A percentile compares a stretch with the other conserved stretches of the same genome.
Evolutionary conservation across 352 stramenopile genomes (phyloP).

Genomic region (Phytophthora sp.): DNA sequence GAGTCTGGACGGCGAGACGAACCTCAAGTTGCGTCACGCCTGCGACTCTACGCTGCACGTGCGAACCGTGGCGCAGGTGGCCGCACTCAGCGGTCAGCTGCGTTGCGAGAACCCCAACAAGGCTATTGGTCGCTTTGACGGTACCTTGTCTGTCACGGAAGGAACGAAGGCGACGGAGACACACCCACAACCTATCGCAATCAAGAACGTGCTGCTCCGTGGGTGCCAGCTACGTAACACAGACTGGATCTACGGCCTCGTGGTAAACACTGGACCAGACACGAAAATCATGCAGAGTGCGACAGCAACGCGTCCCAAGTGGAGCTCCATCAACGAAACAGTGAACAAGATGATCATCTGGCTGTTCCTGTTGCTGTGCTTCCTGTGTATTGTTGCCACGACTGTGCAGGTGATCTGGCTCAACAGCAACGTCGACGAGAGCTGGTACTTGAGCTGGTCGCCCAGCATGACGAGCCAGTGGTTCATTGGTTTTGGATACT

Average conservation of each 20-base stretch:
- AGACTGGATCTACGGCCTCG: slow-evolving; percentile 87
- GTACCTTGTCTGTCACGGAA: slow-evolving; percentile 53
- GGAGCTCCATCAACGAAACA: slow-evolving; percentile 83
- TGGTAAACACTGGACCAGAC: slow-evolving; percentile 88
- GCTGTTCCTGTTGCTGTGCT: slow-evolving; percentile 71
- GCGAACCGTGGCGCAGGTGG: slow-evolving; percentile 42
- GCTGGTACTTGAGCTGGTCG: slow-evolving; percentile 60
- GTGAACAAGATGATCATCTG: slow-evolving; percentile 86
- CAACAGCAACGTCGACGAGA: slow-evolving; percentile 50
- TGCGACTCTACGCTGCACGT: slow-evolving; percentile 62
- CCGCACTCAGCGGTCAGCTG: slow-evolving; percentile 54
- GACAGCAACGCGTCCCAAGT: slow-evolving; percentile 65
- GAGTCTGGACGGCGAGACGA: slow-evolving; percentile 90
- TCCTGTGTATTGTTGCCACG: slow-evolving; percentile 60
- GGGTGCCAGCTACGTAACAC: slow-evolving; percentile 90
- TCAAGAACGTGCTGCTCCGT: slow-evolving; percentile 90
- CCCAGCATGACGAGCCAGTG: slow-evolving; percentile 56
- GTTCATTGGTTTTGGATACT: slow-evolving; percentile 89
- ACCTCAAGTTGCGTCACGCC: slow-evolving; percentile 87
- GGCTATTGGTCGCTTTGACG: slow-evolving; percentile 80
- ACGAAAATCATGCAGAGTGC: slow-evolving; percentile 89
- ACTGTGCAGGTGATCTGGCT: slow-evolving; percentile 73
- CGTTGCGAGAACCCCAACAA: slow-evolving; percentile 83
- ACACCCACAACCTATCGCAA: slow-evolving; percentile 64
- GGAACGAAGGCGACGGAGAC: slow-evolving; percentile 28